Percentiles rank a stretch among this genome's conserved stretches.
Evolutionary conservation across 2,329 filamentous ascomycete genomes (phyloP).

Genomic region (Sporothrix pseudoabietina): DNA sequence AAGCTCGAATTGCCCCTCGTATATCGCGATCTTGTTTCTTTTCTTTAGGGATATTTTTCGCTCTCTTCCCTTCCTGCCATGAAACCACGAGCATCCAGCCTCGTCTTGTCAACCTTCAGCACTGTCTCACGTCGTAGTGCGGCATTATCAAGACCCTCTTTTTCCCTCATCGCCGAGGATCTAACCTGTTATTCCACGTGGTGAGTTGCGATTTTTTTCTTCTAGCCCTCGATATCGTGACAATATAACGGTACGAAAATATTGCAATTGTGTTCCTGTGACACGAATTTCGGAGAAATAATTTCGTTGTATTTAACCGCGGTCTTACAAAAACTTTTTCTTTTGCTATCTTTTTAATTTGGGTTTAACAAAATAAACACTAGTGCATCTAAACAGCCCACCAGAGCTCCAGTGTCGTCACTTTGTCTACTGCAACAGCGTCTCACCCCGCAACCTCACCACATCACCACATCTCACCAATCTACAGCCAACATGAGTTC

Average conservation of each 20-base stretch:
- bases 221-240: conserved; percentile 31
- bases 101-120: conserved; percentile 16
- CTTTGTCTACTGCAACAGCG: background rate
- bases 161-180: conserved; percentile 8
- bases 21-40: background rate
- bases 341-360: background rate
- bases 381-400: conserved; percentile 14
- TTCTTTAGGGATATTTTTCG: background rate
- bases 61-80: background rate
- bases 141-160: conserved; percentile 31
- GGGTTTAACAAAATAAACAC: background rate
- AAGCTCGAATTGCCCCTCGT: background rate
- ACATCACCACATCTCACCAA: background rate
- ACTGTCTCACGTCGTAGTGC: conserved; percentile 25
- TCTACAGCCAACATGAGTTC: conserved; percentile 1
- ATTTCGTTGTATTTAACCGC: background rate
- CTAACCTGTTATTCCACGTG: conserved; percentile 19
- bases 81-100: background rate
- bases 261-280: background rate
- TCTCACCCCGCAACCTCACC: background rate
- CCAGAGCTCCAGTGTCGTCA: conserved; percentile 13
- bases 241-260: background rate
- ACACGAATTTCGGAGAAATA: background rate
- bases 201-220: conserved; percentile 26
- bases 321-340: background rate